Percentiles rank a stretch among this genome's conserved stretches.
These are phyloP conservation scores for Nitzschia putrida DNA, from an alignment of 108 stramenopile genomes.

Conservation along the genomic window DNA sequence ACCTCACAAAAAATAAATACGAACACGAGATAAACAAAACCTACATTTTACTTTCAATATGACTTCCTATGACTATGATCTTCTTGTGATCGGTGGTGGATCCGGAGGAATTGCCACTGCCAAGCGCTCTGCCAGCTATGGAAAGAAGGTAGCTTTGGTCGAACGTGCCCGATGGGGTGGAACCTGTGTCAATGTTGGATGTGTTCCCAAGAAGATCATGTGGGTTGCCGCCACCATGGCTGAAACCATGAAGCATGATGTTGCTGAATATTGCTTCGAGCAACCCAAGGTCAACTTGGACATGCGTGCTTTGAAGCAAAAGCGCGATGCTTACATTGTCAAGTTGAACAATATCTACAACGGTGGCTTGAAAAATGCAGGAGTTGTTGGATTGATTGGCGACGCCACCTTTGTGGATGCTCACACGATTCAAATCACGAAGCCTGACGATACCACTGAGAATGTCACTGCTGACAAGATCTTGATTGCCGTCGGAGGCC, in stretches of 20 bases:
- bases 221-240: conserved; percentile 75
- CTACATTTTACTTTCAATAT: background rate
- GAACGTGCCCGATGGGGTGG: conserved; percentile 86
- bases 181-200: conserved; percentile 97
- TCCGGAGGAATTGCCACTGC: conserved; percentile 79
- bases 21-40: background rate
- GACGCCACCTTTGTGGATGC: conserved; percentile 54
- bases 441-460: conserved; percentile 22
- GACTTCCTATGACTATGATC: conserved; percentile 66
- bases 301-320: conserved; percentile 77
- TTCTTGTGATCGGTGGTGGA: conserved; percentile 84
- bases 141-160: conserved; percentile 81
- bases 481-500: conserved; percentile 90
- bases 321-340: conserved; percentile 84
- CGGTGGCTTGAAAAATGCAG: conserved; percentile 56
- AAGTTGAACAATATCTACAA: conserved; percentile 88
- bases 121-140: conserved; percentile 84
- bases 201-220: conserved; percentile 99
- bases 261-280: conserved; percentile 43
- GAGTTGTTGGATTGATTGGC: conserved; percentile 58
- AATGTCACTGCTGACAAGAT: conserved; percentile 64
- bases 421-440: conserved; percentile 55
- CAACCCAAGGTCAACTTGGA: conserved; percentile 51
- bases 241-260: conserved; percentile 67
- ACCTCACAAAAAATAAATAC: too few species aligned